Evolutionary conservation across 257 asterid genomes (phyloP).

Genomic region (Primulina tabacum): DNA sequence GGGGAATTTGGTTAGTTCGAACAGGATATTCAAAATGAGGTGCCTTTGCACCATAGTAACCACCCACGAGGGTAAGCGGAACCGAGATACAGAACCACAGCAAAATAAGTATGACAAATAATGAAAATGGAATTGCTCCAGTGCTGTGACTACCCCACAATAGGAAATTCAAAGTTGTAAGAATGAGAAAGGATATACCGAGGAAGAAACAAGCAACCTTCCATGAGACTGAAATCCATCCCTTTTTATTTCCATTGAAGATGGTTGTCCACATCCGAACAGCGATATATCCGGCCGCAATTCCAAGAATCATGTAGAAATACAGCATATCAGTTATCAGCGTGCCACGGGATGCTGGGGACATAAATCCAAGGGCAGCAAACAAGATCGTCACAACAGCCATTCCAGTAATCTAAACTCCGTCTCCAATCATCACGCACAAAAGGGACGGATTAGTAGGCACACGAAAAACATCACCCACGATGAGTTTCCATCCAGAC

Average conservation of each 20-base stretch:
- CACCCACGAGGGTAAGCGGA: constrained; percentile 77
- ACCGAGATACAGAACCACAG: constrained; percentile 86
- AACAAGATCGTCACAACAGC: constrained; percentile 70
- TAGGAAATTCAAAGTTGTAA: constrained; percentile 65
- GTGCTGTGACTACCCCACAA: constrained; percentile 86
- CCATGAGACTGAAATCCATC: constrained; percentile 79
- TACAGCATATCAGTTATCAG: constrained; percentile 74
- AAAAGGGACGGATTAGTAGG: constrained; percentile 65
- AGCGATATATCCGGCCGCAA: constrained; percentile 76
- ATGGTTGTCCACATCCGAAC: constrained; percentile 84
- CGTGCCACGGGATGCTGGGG: constrained; percentile 87
- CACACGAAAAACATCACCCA: constrained; percentile 76
- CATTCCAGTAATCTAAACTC: constrained; percentile 85
- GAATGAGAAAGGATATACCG: constrained; percentile 61
- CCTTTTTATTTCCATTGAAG: constrained; percentile 61
- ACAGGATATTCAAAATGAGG: constrained; percentile 78
- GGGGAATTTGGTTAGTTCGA: constrained; percentile 76
- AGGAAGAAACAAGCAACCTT: constrained; percentile 81
- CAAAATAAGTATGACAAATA: constrained; percentile 64
- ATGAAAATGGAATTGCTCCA: constrained; percentile 82
- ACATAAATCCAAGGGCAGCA: constrained; percentile 88
- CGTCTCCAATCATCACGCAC: constrained; percentile 83
- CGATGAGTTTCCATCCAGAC: constrained; percentile 85
- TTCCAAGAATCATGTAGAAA: constrained; percentile 75
- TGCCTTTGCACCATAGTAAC: constrained; percentile 77